Percentiles rank a stretch among this genome's conserved stretches.
Conservation (phyloP, 495 filamentous ascomycete genomes). For the Tuber aestivum region DNA sequence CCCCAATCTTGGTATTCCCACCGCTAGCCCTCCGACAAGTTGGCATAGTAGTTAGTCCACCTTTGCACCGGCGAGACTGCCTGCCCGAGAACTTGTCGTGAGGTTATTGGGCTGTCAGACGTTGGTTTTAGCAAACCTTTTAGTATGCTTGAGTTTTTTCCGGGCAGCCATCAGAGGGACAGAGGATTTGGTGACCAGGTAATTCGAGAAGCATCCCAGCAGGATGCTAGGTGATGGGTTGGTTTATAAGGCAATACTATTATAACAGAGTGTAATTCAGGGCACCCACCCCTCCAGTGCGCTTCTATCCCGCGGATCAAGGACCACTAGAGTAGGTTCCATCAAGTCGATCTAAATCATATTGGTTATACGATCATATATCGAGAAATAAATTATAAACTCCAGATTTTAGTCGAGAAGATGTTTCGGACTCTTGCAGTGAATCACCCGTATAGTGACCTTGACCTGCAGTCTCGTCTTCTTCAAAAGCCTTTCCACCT, state of each 20-base stretch:
- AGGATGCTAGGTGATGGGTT: slow-evolving; percentile 58
- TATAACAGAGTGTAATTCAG: slow-evolving; percentile 58
- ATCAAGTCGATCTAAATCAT: no score
- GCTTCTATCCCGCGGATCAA: slow-evolving; percentile 59
- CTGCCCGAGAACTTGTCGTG: slow-evolving; percentile 42
- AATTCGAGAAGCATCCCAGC: slow-evolving; percentile 91
- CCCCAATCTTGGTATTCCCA: not conserved
- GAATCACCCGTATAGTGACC: slow-evolving; percentile 88
- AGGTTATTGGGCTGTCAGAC: slow-evolving; percentile 56
- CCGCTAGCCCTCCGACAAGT: not conserved
- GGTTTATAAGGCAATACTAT: slow-evolving; percentile 17
- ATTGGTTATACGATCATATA: no score
- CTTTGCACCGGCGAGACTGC: slow-evolving; percentile 18
- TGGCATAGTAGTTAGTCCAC: slow-evolving; percentile 46
- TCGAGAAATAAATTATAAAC: no score
- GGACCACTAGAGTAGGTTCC: slow-evolving; percentile 77
- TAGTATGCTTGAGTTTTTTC: slow-evolving; percentile 68
- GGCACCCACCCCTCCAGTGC: slow-evolving; percentile 35
- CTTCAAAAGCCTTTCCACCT: slow-evolving; percentile 72
- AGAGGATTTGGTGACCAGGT: slow-evolving; percentile 88
- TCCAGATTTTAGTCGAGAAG: slow-evolving; percentile 51
- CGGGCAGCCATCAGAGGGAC: slow-evolving; percentile 89
- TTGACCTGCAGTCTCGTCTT: slow-evolving; percentile 75
- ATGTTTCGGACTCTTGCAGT: slow-evolving; percentile 90
- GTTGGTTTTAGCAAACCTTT: slow-evolving; percentile 54